A percentile compares a stretch with the other conserved stretches of the same genome.
Conservation (phyloP, 495 filamentous ascomycete genomes). For the Aspergillus hancockii region DNA sequence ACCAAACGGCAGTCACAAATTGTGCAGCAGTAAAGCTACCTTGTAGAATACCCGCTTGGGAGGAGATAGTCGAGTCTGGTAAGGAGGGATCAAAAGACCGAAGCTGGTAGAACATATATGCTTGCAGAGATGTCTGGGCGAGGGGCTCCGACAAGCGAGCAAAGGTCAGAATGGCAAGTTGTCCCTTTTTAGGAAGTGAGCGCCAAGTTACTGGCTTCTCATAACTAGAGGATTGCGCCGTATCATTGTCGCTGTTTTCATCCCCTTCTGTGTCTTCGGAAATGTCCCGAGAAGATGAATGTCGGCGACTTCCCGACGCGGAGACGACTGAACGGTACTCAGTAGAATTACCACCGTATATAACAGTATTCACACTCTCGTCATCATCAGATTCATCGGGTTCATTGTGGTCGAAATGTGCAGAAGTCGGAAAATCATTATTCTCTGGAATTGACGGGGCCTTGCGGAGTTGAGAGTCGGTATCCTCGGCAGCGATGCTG, state of each 20-base stretch:
- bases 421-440: background rate
- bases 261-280: slow-evolving; percentile 19
- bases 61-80: slow-evolving; percentile 67
- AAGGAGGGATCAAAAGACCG: slow-evolving; percentile 66
- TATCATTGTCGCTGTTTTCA: slow-evolving; percentile 13
- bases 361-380: slow-evolving; percentile 24
- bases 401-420: background rate
- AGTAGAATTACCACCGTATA: slow-evolving; percentile 16
- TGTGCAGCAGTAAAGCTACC: slow-evolving; percentile 77
- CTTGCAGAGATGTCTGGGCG: slow-evolving; percentile 73
- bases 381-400: slow-evolving; percentile 12
- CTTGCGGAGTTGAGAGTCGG: slow-evolving; percentile 2
- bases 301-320: slow-evolving; percentile 19
- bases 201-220: slow-evolving; percentile 62
- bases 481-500: background rate
- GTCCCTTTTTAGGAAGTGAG: slow-evolving; percentile 71
- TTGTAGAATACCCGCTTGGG: slow-evolving; percentile 74
- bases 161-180: slow-evolving; percentile 72
- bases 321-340: slow-evolving; percentile 13
- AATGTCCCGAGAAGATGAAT: slow-evolving; percentile 20
- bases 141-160: slow-evolving; percentile 78
- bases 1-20: slow-evolving; percentile 75
- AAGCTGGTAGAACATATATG: slow-evolving; percentile 75
- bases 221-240: slow-evolving; percentile 8
- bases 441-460: background rate